Conservation (phyloP, 805 yeast species). For the Saturnispora halmiae region DNA sequence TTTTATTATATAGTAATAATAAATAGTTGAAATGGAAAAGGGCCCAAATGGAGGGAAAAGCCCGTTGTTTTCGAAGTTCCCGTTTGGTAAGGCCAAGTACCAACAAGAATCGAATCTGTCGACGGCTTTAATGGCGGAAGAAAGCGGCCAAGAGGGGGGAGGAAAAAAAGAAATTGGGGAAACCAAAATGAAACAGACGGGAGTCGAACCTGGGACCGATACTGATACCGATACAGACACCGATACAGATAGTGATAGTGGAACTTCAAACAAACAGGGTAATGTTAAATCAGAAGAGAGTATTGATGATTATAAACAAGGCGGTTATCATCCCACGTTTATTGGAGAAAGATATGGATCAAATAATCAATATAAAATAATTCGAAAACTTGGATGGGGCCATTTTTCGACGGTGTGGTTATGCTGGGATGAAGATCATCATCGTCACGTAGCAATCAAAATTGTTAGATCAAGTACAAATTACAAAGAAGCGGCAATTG, state of each 20-base stretch:
- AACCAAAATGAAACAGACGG: constrained; percentile 1
- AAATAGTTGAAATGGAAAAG: background rate
- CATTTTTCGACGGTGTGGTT: constrained; percentile 69
- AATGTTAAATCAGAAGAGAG: constrained; percentile 38
- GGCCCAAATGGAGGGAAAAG: background rate
- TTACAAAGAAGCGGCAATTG: constrained; percentile 56
- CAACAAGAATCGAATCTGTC: constrained; percentile 10
- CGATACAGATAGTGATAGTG: background rate
- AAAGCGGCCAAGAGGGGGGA: constrained; percentile 14
- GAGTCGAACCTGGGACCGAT: background rate
- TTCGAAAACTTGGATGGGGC: constrained; percentile 62
- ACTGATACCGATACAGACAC: background rate
- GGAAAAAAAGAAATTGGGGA: constrained; percentile 9
- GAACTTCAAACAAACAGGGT: too few species aligned
- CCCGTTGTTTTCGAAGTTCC: constrained; percentile 20
- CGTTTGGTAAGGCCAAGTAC: constrained; percentile 22
- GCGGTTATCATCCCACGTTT: constrained; percentile 58
- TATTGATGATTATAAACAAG: constrained; percentile 42
- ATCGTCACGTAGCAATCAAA: constrained; percentile 51
- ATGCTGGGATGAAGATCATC: constrained; percentile 33
- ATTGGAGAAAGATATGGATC: constrained; percentile 46
- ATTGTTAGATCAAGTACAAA: constrained; percentile 46
- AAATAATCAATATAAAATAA: constrained; percentile 36
- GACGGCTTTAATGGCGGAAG: constrained; percentile 7
- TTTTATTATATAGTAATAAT: background rate